A percentile compares a stretch with the other conserved stretches of the same genome.
phyloP scores from a whole-genome alignment of 2,329 filamentous ascomycete species.

The Acephala macrosclerotiorum region DNA sequence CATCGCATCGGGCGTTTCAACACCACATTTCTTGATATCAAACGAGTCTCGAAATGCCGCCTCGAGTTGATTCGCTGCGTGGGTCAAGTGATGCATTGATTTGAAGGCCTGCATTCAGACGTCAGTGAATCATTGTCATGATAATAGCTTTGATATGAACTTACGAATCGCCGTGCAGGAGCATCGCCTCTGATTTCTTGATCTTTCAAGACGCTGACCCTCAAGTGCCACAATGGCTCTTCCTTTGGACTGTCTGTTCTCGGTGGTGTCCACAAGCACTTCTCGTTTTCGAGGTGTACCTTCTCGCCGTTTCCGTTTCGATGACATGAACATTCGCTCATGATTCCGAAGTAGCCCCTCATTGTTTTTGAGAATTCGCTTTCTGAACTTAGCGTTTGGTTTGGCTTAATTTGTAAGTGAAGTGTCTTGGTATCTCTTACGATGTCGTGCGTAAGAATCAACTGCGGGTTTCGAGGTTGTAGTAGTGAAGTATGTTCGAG shows the following conservation, averaged over 20 bases:
- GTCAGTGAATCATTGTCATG: slow-evolving; percentile 18
- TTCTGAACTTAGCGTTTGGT: slow-evolving; percentile 18
- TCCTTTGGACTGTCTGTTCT: slow-evolving; percentile 9
- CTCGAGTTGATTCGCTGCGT: slow-evolving; percentile 37
- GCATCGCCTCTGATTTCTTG: slow-evolving; percentile 35
- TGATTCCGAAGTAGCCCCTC: slow-evolving; percentile 35
- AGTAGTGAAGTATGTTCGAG: slow-evolving; percentile 11
- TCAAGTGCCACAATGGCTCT: slow-evolving; percentile 36
- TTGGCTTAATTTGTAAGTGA: slow-evolving; percentile 24
- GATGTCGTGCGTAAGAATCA: slow-evolving; percentile 28
- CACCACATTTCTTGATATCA: slow-evolving; percentile 36
- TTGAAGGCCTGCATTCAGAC: slow-evolving; percentile 35
- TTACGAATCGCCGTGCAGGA: slow-evolving; percentile 35
- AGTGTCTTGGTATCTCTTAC: slow-evolving; percentile 31
- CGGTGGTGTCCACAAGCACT: slow-evolving; percentile 35
- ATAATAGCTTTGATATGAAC: slow-evolving; percentile 17
- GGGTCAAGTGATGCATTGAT: slow-evolving; percentile 35
- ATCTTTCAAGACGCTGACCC: slow-evolving; percentile 36
- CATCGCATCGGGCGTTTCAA: slow-evolving; percentile 36
- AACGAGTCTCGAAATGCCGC: slow-evolving; percentile 33
- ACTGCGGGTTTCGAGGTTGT: slow-evolving; percentile 20
- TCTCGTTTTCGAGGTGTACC: slow-evolving; percentile 30
- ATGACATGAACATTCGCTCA: slow-evolving; percentile 29
- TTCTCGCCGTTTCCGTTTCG: slow-evolving; percentile 35
- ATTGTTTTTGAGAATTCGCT: slow-evolving; percentile 24